These are phyloP conservation scores for Nitzschia inconspicua DNA, from an alignment of 108 stramenopile genomes.

Conservation along the genomic window DNA sequence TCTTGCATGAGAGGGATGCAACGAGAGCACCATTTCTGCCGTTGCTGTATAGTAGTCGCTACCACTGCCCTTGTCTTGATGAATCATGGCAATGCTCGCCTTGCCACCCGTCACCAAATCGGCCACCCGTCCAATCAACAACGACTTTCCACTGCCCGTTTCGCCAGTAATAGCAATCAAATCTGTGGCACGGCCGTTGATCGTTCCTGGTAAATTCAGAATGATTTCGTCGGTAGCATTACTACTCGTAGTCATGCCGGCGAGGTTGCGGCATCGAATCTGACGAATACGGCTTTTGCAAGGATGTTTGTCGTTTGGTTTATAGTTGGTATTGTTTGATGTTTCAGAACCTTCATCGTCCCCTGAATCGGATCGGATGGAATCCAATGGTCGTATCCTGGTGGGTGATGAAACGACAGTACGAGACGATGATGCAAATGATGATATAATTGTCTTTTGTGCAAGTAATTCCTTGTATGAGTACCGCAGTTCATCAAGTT, in stretches of 20 bases:
- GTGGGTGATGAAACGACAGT: too few species aligned
- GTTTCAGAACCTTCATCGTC: neutral
- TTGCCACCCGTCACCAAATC: slow-evolving; percentile 66
- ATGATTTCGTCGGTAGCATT: neutral
- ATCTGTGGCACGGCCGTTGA: neutral
- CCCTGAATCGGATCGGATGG: too few species aligned
- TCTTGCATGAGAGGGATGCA: slow-evolving; percentile 46
- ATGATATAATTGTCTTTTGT: too few species aligned
- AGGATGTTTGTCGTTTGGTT: too few species aligned
- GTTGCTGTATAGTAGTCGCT: neutral
- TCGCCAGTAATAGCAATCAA: slow-evolving; percentile 35
- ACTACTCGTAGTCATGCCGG: neutral
- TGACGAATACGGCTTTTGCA: slow-evolving; percentile 4
- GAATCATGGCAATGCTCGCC: slow-evolving; percentile 35
- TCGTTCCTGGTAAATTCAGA: neutral
- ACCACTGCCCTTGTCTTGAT: neutral
- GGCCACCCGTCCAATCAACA: slow-evolving; percentile 61
- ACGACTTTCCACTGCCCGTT: slow-evolving; percentile 65
- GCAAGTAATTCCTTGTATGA: too few species aligned
- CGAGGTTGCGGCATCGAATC: slow-evolving; percentile 21
- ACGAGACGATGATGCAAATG: too few species aligned
- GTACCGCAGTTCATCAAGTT: too few species aligned
- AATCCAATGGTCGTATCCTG: too few species aligned
- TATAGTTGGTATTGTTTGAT: too few species aligned
- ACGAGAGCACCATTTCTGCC: slow-evolving; percentile 30